phyloP scores from a whole-genome alignment of 257 asterid species.

The Nicotiana knightiana region DNA sequence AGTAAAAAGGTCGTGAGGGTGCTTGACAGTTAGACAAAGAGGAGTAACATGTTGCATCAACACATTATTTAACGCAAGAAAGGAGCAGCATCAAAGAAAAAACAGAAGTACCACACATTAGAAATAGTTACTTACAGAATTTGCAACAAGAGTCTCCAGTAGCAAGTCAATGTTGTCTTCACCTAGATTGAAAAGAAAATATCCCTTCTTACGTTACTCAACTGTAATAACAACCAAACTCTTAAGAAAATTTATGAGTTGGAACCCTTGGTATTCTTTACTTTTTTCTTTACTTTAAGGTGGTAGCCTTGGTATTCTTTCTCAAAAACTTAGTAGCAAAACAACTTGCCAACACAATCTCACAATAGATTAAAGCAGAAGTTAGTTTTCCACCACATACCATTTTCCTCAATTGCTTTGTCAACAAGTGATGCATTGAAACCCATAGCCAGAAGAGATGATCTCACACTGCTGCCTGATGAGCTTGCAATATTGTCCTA shows the following conservation, averaged over 20 bases:
- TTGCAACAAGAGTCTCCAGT: constrained; percentile 67
- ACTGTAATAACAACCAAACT: not conserved
- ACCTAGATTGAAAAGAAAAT: constrained; percentile 39
- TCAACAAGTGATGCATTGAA: constrained; percentile 64
- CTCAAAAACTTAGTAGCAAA: constrained; percentile 1
- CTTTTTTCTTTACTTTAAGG: not conserved
- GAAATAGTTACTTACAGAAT: constrained; percentile 50
- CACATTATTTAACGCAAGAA: not conserved
- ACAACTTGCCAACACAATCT: constrained; percentile 10
- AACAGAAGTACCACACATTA: not conserved
- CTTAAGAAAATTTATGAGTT: not conserved
- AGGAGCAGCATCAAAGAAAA: not conserved
- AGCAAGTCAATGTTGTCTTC: constrained; percentile 59
- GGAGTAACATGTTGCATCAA: not conserved
- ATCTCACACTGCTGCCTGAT: constrained; percentile 53
- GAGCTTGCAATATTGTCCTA: constrained; percentile 74
- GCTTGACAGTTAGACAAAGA: not conserved
- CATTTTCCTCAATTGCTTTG: constrained; percentile 70
- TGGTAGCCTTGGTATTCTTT: not conserved
- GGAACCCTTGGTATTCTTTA: not conserved
- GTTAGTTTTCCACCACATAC: constrained; percentile 27
- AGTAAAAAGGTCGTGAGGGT: not conserved
- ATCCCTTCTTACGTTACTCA: constrained; percentile 5
- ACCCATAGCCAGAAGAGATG: constrained; percentile 84
- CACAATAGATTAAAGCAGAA: constrained; percentile 4